Conservation (phyloP, 352 stramenopile species). For the Phytophthora tubulina region DNA sequence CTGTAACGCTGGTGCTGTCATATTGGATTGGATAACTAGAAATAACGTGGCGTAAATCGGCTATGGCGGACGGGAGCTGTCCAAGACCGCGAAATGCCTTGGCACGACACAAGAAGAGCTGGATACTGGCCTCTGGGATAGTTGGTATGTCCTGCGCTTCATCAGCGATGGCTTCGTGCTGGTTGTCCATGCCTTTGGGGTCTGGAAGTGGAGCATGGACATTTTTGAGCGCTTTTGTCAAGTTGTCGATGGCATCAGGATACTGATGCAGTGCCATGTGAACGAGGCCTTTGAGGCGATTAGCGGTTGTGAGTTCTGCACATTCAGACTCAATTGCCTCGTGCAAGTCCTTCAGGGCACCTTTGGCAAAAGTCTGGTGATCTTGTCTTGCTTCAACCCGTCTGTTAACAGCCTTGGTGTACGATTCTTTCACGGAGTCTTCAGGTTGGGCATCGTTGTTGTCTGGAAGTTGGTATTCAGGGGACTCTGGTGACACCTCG, state of each 20-base stretch:
- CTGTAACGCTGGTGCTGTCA: slow-evolving; percentile 25
- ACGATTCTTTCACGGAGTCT: slow-evolving; percentile 10
- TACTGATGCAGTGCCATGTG: slow-evolving; percentile 50
- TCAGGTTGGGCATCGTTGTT: slow-evolving; percentile 15
- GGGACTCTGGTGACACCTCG: slow-evolving; percentile 19
- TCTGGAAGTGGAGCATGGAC: slow-evolving; percentile 21
- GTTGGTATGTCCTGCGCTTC: not conserved
- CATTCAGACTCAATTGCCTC: slow-evolving; percentile 34
- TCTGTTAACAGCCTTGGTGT: slow-evolving; percentile 18
- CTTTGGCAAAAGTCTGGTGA: slow-evolving; percentile 18
- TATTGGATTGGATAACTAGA: slow-evolving; percentile 33
- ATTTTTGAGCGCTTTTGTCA: slow-evolving; percentile 51
- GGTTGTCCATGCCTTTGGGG: slow-evolving; percentile 13
- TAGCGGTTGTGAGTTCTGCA: slow-evolving; percentile 46
- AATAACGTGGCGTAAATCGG: slow-evolving; percentile 52
- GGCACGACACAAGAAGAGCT: slow-evolving; percentile 55
- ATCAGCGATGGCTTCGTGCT: slow-evolving; percentile 24
- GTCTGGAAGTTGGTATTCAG: not conserved
- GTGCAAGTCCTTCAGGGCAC: slow-evolving; percentile 49
- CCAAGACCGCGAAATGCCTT: slow-evolving; percentile 57
- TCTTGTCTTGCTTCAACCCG: slow-evolving; percentile 21
- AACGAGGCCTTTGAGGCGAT: slow-evolving; percentile 49
- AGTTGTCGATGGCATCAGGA: slow-evolving; percentile 45
- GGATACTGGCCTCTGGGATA: slow-evolving; percentile 40
- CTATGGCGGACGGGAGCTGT: slow-evolving; percentile 56